Percentiles rank a stretch among this genome's conserved stretches.
Conservation (phyloP, 805 yeast genomes). For the Tetrapisispora iriomotensis region DNA sequence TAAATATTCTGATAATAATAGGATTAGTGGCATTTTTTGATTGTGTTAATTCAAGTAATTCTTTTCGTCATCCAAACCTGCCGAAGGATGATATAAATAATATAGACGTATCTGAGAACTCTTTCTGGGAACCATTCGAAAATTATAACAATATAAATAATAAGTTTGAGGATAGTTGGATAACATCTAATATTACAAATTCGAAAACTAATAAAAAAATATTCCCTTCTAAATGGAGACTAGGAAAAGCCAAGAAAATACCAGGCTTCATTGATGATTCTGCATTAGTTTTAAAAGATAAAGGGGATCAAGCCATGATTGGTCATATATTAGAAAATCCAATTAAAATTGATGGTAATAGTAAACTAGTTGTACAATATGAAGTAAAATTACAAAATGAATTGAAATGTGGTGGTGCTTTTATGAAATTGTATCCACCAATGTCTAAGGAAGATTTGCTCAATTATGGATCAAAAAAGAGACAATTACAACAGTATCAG, state of each 20-base stretch:
- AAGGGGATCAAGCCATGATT: constrained; percentile 78
- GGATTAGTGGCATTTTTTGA: no score
- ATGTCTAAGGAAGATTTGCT: constrained; percentile 26
- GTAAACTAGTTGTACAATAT: constrained; percentile 74
- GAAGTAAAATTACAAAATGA: constrained; percentile 81
- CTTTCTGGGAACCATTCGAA: constrained; percentile 60
- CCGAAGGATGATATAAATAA: background rate
- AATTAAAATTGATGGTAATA: constrained; percentile 45
- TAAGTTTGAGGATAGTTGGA: constrained; percentile 33
- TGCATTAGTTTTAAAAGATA: constrained; percentile 65
- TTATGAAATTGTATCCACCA: constrained; percentile 56
- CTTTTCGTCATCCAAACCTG: constrained; percentile 1
- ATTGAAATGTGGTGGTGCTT: constrained; percentile 82
- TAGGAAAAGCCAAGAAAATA: background rate
- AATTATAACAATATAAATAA: constrained; percentile 29
- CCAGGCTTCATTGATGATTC: constrained; percentile 38
- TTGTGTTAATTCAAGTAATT: no score
- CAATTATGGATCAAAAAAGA: constrained; percentile 15
- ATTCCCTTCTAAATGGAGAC: background rate
- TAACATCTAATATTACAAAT: constrained; percentile 24
- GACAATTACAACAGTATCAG: constrained; percentile 48
- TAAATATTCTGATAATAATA: no score
- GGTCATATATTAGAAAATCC: constrained; percentile 48
- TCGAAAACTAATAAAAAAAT: constrained; percentile 30
- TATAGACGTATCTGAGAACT: constrained; percentile 16